Evolutionary conservation across 495 filamentous ascomycete species (phyloP).

Genomic region (Penicillium dipodomyicola): DNA sequence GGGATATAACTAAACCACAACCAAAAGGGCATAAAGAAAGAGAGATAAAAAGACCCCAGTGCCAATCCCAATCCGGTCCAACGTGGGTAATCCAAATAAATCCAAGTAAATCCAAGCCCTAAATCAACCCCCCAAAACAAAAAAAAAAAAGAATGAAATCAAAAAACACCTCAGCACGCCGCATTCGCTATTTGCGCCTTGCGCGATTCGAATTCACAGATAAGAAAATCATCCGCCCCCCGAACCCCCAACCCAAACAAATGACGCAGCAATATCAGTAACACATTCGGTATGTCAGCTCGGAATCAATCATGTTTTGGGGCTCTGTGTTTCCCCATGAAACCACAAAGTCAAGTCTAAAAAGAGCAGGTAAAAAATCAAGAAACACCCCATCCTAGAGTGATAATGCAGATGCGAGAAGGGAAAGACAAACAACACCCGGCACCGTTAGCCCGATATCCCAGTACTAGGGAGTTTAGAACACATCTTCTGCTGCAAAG

Average conservation of each 20-base stretch:
- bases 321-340: neutral
- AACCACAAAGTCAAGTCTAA: conserved; percentile 18
- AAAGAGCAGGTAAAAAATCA: conserved; percentile 12
- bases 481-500: conserved; percentile 67
- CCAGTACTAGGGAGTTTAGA: conserved; percentile 20
- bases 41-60: conserved; percentile 1
- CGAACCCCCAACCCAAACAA: neutral
- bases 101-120: conserved; percentile 6
- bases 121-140: neutral
- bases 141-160: neutral
- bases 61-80: conserved; percentile 1
- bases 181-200: conserved; percentile 1
- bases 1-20: conserved; percentile 33
- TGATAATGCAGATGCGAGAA: conserved; percentile 27
- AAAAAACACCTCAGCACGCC: neutral
- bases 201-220: neutral
- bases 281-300: conserved; percentile 3
- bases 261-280: neutral
- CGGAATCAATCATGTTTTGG: conserved; percentile 3
- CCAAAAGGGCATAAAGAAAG: conserved; percentile 5
- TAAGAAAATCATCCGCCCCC: neutral
- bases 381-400: conserved; percentile 14
- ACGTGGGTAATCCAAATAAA: conserved; percentile 8
- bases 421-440: conserved; percentile 11
- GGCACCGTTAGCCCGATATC: conserved; percentile 8